Evolutionary conservation across 2,329 filamentous ascomycete species (phyloP), one percentile per base, ranked within the genome.

Genomic region (Fusarium sublunatum): DNA sequence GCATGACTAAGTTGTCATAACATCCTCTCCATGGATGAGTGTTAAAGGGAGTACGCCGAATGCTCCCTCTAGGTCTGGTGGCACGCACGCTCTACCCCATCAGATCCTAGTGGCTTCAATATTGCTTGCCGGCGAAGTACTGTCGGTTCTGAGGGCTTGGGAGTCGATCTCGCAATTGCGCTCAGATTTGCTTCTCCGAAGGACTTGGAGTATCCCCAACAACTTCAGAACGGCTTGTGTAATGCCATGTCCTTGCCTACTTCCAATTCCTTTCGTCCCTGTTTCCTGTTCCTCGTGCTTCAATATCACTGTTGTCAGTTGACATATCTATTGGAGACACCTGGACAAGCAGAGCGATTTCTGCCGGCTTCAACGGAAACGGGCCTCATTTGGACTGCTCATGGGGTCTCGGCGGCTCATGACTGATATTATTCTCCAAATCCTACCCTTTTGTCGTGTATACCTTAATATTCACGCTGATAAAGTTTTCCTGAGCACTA

Each of bases 261-360:
- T 32, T n/a, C 11, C 28, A 7, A 22, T 24, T 26, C 24, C 31
- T 19, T 19, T 19, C 19, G 19, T 19, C 19, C 19, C 36, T 22
- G 42, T 22, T 32, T 19, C 13, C 45, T 11, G 22, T 26, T n/a
- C 43, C 40, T 39, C 26, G 11, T 25, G 9, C n/a, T 22, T 10
- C 6, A 10, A 39, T 4, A 15, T 7, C 9, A 34, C 19, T 24
- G 28, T 51, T 15, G 13, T 42, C 34, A 24, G 45, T 22, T 19
- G 46, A 24, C 54, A 47, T 43, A 51, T 42, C 42, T 48, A 46
- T 36, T 46, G 13, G 25, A 31, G 35, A 43, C 49, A 32, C 38
- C 44, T 48, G 13, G 13, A 50, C 26, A 13, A 39, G 34, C 22
- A 15, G 28, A 11, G 7, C 11, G 13, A 15, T 26, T 28, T 25